Percentiles rank a stretch among this genome's conserved stretches.
Evolutionary conservation across 2,329 filamentous ascomycete species (phyloP).

Genomic region (Aspergillus melleus): DNA sequence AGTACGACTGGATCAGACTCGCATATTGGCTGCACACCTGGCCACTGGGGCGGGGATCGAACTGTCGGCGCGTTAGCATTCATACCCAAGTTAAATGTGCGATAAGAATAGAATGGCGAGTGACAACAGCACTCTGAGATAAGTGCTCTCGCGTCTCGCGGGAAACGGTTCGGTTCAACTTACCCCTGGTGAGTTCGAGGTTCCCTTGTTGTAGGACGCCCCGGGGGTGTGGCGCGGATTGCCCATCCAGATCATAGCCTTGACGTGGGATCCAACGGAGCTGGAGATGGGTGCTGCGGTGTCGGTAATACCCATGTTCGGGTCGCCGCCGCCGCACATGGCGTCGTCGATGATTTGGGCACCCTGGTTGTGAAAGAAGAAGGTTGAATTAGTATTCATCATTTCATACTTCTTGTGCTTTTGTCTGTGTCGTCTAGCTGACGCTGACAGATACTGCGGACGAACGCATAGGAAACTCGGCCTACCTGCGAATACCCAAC

Average conservation of each 20-base stretch:
- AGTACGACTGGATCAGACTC: slow-evolving; percentile 62
- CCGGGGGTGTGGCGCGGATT: slow-evolving; percentile 60
- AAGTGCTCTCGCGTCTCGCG: no score
- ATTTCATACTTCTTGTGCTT: no score
- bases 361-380: slow-evolving; percentile 43
- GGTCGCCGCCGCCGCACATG: slow-evolving; percentile 58
- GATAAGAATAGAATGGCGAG: neutral
- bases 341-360: slow-evolving; percentile 65
- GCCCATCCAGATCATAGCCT: slow-evolving; percentile 66
- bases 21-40: slow-evolving; percentile 55
- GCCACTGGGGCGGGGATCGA: slow-evolving; percentile 54
- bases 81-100: neutral
- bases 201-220: slow-evolving; percentile 61
- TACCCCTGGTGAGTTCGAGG: slow-evolving; percentile 60
- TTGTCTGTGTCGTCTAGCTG: neutral
- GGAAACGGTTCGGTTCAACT: slow-evolving; percentile 28
- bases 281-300: slow-evolving; percentile 47
- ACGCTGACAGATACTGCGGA: neutral
- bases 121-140: no score
- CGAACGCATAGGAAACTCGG: slow-evolving; percentile 8
- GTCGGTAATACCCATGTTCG: slow-evolving; percentile 47
- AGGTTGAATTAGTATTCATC: no score
- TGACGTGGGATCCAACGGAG: slow-evolving; percentile 56
- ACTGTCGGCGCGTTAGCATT: slow-evolving; percentile 43
- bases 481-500: slow-evolving; percentile 63